Base-by-base conservation (phyloP, 495 filamentous ascomycete genomes). In the Penicillium turbatum region DNA sequence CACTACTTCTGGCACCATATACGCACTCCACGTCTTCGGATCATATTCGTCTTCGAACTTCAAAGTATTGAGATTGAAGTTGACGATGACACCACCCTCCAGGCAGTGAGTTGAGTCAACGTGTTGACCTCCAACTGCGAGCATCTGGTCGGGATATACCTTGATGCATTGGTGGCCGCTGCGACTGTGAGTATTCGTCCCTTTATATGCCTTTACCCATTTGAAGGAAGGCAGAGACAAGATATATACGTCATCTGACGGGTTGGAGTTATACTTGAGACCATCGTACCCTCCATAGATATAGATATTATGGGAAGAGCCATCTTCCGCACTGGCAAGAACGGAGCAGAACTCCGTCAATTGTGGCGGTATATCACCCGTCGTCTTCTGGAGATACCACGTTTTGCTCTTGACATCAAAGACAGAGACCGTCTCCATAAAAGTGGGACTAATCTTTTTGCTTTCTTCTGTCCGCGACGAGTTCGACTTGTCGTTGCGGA, bases 191-290 rank as follows among this genome's bases (percentile, higher is more conserved):
- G 43, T 57, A 3, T 43, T 38, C 0, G 51, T 70, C 4, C 85
- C 80, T 0, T 63, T 65, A 30, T 78, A 75, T 11, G 84, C 74
- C 57, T 82, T 79, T 32, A 80, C 80, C 88, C 88, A 92, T n/a
- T 71, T 81, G 65, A 92, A 92, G 0, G 86, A 82, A 0, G 89
- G 88, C 13, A 92, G 63, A 0, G 87, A 88, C 24, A 92, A 63
- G 11, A 90, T 79, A 66, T 86, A 90, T 12, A 91, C 83, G 46
- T 88, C 83, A 56, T 88, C 86, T 10, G 68, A 81, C 35, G 74
- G 78, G 10, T 56, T 53, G 10, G 61, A 29, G 2, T 56, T 46
- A 1, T 57, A 29, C 10, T 73, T 39, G 13, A 82, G 41, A 0
- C 82, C 84, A 42, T 82, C 65, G 52, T 81, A 86, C 3, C 87